Percentiles rank a stretch among this genome's conserved stretches.
Conservation (phyloP, 2,329 filamentous ascomycete genomes). For the Alternaria ethzedia region DNA sequence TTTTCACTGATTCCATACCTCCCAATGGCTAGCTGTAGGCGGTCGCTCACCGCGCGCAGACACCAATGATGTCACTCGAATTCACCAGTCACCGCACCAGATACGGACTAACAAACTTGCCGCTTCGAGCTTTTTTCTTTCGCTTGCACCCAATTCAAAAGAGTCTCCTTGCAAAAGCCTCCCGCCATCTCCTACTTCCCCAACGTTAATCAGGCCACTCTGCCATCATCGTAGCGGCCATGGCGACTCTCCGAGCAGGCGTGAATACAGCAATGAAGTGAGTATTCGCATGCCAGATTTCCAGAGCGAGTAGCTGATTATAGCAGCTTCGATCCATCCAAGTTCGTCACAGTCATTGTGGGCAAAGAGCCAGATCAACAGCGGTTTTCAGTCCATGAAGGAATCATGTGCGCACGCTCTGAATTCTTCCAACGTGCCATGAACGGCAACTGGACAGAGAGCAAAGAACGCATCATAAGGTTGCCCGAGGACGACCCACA, state of each 20-base stretch:
- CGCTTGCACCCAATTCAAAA: too few species aligned
- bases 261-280: background rate
- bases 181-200: too few species aligned
- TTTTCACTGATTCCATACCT: too few species aligned
- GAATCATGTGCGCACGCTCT: background rate
- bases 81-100: too few species aligned
- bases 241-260: background rate
- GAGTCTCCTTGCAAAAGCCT: too few species aligned
- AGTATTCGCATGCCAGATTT: accelerated
- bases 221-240: background rate
- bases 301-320: too few species aligned
- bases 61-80: too few species aligned
- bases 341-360: background rate
- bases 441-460: background rate
- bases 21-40: too few species aligned
- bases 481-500: background rate
- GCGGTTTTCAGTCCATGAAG: background rate
- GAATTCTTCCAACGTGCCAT: background rate
- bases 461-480: background rate
- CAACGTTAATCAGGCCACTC: background rate
- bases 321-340: background rate
- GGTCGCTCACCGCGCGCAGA: too few species aligned
- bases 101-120: too few species aligned
- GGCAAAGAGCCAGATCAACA: background rate
- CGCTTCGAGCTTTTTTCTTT: too few species aligned